Evolutionary conservation across 192 early-diverging fungal genomes (phyloP).

Genomic region (Coemansia sp.): DNA sequence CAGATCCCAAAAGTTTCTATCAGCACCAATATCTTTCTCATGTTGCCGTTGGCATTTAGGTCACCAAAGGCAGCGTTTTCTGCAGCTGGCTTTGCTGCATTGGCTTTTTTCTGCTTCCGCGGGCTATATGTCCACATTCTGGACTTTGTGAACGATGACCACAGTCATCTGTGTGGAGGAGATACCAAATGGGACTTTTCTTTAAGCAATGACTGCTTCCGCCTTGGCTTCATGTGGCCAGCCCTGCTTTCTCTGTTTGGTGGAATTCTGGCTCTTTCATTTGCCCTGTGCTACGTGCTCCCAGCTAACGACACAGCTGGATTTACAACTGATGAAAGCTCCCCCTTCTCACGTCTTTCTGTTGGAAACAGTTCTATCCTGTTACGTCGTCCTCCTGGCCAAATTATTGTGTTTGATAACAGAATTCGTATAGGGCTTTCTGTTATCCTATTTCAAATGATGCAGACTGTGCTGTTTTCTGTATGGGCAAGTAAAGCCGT

Average conservation of each 20-base stretch:
- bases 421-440: constrained; percentile 7
- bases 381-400: constrained; percentile 20
- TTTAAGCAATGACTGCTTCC: too few species aligned
- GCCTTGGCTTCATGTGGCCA: too few species aligned
- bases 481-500: background rate
- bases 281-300: constrained; percentile 7
- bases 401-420: constrained; percentile 25
- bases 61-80: background rate
- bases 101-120: background rate
- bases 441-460: background rate
- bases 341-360: background rate
- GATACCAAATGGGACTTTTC: background rate
- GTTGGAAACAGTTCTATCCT: background rate
- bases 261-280: background rate
- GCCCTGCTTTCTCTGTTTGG: too few species aligned
- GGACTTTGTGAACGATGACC: background rate
- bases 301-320: background rate
- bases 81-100: background rate
- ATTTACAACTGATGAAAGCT: background rate
- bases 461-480: constrained; percentile 13
- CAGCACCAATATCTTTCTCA: too few species aligned
- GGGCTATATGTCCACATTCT: background rate
- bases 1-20: background rate
- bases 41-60: too few species aligned
- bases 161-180: background rate